These are phyloP conservation scores for Cladosporium velox DNA, from an alignment of 2,329 filamentous ascomycete genomes.

Conservation along the genomic window DNA sequence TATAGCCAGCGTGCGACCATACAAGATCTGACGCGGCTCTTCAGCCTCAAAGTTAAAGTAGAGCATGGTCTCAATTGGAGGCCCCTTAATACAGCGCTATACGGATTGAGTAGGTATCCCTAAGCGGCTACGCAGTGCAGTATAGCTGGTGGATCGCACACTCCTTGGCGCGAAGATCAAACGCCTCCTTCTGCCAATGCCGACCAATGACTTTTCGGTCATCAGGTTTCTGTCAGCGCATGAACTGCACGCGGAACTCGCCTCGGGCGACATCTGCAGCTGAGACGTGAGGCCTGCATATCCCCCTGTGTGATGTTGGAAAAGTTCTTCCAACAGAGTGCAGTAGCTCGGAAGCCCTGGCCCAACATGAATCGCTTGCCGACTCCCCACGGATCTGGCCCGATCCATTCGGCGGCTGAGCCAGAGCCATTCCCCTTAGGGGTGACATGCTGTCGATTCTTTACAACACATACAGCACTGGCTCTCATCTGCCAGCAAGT, in stretches of 20 bases:
- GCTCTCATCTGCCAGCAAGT: neutral
- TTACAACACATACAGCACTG: neutral
- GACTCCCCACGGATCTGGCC: neutral
- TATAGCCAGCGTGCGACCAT: neutral
- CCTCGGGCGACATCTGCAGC: neutral
- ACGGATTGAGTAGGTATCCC: neutral
- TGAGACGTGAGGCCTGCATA: neutral
- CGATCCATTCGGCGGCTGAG: neutral
- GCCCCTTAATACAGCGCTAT: neutral
- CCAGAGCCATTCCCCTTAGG: neutral
- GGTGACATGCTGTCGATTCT: neutral
- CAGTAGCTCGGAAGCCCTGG: neutral
- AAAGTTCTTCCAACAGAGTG: neutral
- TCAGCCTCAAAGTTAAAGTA: neutral
- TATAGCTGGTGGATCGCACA: neutral
- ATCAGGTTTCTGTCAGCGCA: neutral
- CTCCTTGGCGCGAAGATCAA: neutral
- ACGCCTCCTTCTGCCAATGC: neutral
- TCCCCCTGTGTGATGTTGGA: neutral
- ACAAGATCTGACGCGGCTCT: constrained; percentile 5
- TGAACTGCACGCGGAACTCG: neutral
- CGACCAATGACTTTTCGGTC: neutral
- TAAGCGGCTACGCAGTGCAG: neutral
- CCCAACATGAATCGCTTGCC: neutral
- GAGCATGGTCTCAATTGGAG: neutral